Evolutionary conservation across 331 rosid species (phyloP).

Genomic region (Rosa hybrid): DNA sequence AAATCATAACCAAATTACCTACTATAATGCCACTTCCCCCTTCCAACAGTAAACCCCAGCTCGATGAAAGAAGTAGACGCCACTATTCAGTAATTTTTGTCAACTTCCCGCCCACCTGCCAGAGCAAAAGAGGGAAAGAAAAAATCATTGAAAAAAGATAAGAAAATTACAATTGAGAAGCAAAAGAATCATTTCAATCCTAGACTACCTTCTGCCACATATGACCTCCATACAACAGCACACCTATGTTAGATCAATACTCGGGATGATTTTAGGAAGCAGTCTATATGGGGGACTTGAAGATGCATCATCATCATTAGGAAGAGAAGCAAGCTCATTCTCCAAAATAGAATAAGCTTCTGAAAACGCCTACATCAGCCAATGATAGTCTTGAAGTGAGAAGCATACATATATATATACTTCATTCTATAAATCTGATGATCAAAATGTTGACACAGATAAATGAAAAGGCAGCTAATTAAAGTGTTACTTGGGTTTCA

Average conservation of each 20-base stretch:
- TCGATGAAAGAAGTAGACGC: background rate
- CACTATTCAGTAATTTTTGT: background rate
- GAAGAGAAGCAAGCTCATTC: constrained; percentile 56
- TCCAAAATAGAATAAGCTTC: constrained; percentile 89
- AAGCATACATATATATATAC: background rate
- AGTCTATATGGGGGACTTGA: constrained; percentile 50
- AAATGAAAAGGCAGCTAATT: background rate
- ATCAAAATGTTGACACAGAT: background rate
- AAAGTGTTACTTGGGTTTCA: background rate
- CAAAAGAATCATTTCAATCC: background rate
- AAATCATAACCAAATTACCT: background rate
- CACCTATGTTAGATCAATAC: constrained; percentile 58
- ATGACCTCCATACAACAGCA: constrained; percentile 33
- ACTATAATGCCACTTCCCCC: background rate
- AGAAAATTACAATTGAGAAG: background rate
- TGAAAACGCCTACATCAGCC: constrained; percentile 79
- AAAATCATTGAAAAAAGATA: background rate
- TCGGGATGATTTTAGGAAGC: constrained; percentile 82
- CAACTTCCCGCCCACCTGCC: background rate
- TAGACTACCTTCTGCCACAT: constrained; percentile 47
- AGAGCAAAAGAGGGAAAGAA: background rate
- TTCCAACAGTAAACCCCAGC: background rate
- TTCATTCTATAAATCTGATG: background rate
- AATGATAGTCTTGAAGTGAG: constrained; percentile 24
- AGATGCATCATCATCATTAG: constrained; percentile 48